phyloP scores from a whole-genome alignment of 352 stramenopile genomes.

The Pythium vanterpoolii region DNA sequence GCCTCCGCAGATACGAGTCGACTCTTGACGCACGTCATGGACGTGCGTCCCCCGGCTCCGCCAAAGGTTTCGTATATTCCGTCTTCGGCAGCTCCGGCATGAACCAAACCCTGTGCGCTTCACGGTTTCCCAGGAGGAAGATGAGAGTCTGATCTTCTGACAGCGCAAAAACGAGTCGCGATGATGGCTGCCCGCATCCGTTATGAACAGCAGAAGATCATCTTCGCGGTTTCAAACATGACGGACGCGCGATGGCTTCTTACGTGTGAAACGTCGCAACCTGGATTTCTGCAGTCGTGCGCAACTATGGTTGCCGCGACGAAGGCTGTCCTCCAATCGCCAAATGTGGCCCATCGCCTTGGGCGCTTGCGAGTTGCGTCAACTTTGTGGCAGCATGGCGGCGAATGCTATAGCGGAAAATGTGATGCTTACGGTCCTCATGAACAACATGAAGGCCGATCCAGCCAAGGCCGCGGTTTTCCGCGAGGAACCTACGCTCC shows the following conservation, averaged over 20 bases:
- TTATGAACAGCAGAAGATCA: not conserved
- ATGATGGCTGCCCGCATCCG: not conserved
- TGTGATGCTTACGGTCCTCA: not conserved
- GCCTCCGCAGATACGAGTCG: not conserved
- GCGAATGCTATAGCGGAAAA: not conserved
- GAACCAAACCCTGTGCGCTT: no score
- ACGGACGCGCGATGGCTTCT: not conserved
- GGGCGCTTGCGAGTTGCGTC: not conserved
- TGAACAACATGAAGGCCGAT: not conserved
- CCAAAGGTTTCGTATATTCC: no score
- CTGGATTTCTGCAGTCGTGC: not conserved
- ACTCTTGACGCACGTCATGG: constrained; percentile 1
- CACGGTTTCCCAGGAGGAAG: no score
- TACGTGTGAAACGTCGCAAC: not conserved
- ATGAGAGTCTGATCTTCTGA: not conserved
- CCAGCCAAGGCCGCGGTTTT: not conserved
- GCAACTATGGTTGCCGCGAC: not conserved
- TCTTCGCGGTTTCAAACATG: not conserved
- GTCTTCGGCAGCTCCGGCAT: no score
- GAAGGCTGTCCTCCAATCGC: not conserved
- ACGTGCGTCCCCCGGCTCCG: no score
- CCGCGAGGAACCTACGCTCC: not conserved
- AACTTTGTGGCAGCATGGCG: not conserved
- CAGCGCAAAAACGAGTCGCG: not conserved
- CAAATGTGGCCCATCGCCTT: not conserved